phyloP scores from a whole-genome alignment of 345 rosid species.

The Cochlearia excelsa region DNA sequence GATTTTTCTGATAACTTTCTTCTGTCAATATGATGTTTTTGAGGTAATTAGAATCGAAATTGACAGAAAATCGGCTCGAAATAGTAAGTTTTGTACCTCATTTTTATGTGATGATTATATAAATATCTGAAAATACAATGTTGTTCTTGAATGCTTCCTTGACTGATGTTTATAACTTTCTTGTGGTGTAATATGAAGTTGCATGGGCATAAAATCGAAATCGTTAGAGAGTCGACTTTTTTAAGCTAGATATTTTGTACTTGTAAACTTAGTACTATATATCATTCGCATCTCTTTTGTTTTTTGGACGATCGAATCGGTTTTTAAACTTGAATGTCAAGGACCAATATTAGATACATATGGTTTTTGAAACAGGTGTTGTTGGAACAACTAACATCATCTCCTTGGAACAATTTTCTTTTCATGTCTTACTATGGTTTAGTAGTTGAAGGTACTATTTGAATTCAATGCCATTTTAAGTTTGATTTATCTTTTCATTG shows the following conservation, averaged over 20 bases:
- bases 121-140: no score
- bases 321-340: no score
- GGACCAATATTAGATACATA: constrained; percentile 7
- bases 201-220: no score
- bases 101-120: no score
- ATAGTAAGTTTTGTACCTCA: no score
- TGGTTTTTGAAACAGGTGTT: constrained; percentile 56
- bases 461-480: constrained; percentile 3
- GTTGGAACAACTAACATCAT: constrained; percentile 73
- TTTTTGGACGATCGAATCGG: no score
- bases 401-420: constrained; percentile 87
- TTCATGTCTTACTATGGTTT: constrained; percentile 89
- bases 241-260: no score
- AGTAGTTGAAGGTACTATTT: constrained; percentile 64
- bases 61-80: background rate
- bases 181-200: no score
- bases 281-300: background rate
- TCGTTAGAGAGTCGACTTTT: no score
- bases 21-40: background rate
- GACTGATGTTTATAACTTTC: no score
- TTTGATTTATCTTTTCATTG: no score
- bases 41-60: background rate
- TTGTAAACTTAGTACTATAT: background rate
- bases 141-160: no score
- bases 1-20: background rate